Conservation (phyloP, 2,329 filamentous ascomycete genomes). For the Verticillium nonalfalfae region DNA sequence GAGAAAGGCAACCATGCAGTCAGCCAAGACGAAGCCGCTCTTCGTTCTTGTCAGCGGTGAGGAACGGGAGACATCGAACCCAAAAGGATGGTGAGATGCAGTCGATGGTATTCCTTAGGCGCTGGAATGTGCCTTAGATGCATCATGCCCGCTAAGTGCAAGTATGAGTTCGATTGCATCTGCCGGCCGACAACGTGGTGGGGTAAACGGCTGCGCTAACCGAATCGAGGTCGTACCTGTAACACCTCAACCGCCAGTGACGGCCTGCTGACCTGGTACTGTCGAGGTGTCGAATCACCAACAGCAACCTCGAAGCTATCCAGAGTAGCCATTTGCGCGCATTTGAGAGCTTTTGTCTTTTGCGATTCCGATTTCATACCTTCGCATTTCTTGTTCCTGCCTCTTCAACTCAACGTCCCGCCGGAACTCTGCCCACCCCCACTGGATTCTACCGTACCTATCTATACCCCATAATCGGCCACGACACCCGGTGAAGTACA, state of each 20-base stretch:
- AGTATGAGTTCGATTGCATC: no score
- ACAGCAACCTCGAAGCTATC: background rate
- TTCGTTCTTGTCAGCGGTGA: no score
- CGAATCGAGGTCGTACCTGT: background rate
- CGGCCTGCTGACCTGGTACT: background rate
- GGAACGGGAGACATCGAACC: no score
- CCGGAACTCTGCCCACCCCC: background rate
- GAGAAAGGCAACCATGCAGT: no score
- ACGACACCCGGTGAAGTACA: background rate
- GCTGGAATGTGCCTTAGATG: background rate
- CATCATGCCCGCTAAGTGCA: background rate
- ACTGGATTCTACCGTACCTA: background rate
- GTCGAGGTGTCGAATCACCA: background rate
- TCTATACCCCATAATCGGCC: background rate
- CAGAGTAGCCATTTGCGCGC: constrained; percentile 21
- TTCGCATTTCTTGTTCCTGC: background rate
- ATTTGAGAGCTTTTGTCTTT: constrained; percentile 31
- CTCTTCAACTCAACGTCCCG: background rate
- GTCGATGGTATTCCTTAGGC: no score
- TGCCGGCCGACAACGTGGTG: background rate
- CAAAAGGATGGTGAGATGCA: no score
- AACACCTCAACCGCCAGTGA: background rate
- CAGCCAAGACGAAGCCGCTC: no score
- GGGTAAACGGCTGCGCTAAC: background rate
- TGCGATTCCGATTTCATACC: background rate